phyloP scores from a whole-genome alignment of 495 filamentous ascomycete genomes.

The Penicillium argentinense region DNA sequence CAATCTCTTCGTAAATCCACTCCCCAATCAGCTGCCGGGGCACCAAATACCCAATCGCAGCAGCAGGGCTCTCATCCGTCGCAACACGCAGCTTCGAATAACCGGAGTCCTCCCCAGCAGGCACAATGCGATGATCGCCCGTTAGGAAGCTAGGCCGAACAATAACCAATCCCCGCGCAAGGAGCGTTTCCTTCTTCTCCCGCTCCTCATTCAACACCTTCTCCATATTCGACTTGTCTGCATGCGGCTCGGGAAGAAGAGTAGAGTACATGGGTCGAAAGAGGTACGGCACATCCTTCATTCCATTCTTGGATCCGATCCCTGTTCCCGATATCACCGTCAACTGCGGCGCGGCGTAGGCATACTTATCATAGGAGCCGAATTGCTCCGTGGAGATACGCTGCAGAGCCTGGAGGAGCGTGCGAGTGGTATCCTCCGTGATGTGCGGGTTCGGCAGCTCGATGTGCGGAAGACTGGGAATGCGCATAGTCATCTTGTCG shows the following conservation, averaged over 20 bases:
- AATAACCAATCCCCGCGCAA: conserved; percentile 30
- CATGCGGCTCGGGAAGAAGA: conserved; percentile 32
- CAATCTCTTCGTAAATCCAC: conserved; percentile 43
- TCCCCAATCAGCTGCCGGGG: conserved; percentile 36
- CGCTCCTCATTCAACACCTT: conserved; percentile 14
- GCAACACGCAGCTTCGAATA: conserved; percentile 30
- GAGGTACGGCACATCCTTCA: conserved; percentile 34
- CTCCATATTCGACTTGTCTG: conserved; percentile 43
- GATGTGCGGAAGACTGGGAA: conserved; percentile 18
- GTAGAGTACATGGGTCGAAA: conserved; percentile 34
- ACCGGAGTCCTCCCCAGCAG: conserved; percentile 7
- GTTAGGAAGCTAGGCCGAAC: conserved; percentile 35
- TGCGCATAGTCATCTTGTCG: conserved; percentile 11
- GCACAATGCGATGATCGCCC: conserved; percentile 25
- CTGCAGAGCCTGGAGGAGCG: conserved; percentile 28
- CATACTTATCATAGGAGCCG: conserved; percentile 7
- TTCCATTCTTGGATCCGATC: conserved; percentile 11
- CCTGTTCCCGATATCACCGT: conserved; percentile 32
- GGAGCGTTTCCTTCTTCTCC: conserved; percentile 9
- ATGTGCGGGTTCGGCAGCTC: conserved; percentile 26
- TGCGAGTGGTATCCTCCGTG: conserved; percentile 22
- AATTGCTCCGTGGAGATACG: conserved; percentile 20
- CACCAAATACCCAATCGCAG: conserved; percentile 42
- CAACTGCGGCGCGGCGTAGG: conserved; percentile 8
- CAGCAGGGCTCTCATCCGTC: conserved; percentile 31